Evolutionary conservation across 768 basidiomycete genomes (phyloP), one percentile per base, ranked within the genome.

Genomic region (Leucogyrophana mollusca): DNA sequence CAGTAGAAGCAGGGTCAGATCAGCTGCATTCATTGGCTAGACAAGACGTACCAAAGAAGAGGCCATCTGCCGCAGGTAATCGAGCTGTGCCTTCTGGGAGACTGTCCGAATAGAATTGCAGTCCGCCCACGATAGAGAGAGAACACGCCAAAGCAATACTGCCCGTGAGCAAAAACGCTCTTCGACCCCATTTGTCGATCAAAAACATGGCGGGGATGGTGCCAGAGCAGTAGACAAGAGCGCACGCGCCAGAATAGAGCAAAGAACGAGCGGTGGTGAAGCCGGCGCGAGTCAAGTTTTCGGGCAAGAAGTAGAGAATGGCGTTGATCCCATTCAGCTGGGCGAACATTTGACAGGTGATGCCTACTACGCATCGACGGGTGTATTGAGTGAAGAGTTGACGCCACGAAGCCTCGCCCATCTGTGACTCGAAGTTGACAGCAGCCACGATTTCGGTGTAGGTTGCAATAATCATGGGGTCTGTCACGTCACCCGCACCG

Each of bases 291-390:
- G 72, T 70, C 48, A 80, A 64, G 48, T 73, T 77, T 47, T 73
- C 73, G 8, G 79, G 79, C 9, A 82, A 66, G 56, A 77, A 80
- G 54, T 82, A 82, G 20, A 82, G 65, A 40, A 83, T 73, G 9
- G 75, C 76, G 46, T 78, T 79, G 60, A 79, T 77, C 17, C 78
- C 77, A 54, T 79, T 79, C 58, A 76, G 73, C 50, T 79, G 77
- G 1, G 75, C 75, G 44, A 78, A 77, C 54, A 75, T 72, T 52
- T 83, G 82, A 34, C 76, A 75, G 0, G 73, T 74, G 50, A 76
- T 73, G 7, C 77, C 82, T 2, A 84, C 69, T 45, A 73, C 50
- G 4, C 72, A 62, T 17, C 80, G 76, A 13, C 73, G 69, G 20
- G 74, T 67, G 43, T 80, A 77, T 40, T 74, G 73, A 47, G 56